phyloP scores from a whole-genome alignment of 2,329 filamentous ascomycete species.

The Alternaria sp. region DNA sequence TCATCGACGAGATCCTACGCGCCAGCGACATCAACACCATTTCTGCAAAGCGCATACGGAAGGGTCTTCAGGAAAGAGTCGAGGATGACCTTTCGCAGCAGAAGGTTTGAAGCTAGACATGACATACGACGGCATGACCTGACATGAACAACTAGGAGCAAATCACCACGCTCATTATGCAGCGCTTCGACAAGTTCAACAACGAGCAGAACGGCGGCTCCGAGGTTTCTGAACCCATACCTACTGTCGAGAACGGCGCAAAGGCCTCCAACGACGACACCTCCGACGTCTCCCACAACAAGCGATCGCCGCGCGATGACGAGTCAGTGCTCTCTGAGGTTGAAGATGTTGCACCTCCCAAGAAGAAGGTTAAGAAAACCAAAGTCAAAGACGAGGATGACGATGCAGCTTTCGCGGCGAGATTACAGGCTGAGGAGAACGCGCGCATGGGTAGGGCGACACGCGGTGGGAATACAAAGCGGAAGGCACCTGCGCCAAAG shows the following conservation, averaged over 20 bases:
- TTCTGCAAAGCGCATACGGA: slow-evolving; percentile 71
- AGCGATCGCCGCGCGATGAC: slow-evolving; percentile 54
- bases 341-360: slow-evolving; percentile 53
- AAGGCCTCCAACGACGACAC: slow-evolving; percentile 31
- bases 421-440: slow-evolving; percentile 93
- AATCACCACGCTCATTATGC: slow-evolving; percentile 59
- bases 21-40: slow-evolving; percentile 70
- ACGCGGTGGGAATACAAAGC: slow-evolving; percentile 71
- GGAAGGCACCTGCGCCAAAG: slow-evolving; percentile 67
- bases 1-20: slow-evolving; percentile 70
- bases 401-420: slow-evolving; percentile 86
- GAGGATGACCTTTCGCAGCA: slow-evolving; percentile 69
- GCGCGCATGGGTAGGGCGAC: slow-evolving; percentile 72
- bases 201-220: slow-evolving; percentile 41
- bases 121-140: slow-evolving; percentile 14
- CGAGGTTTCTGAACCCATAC: slow-evolving; percentile 51
- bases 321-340: slow-evolving; percentile 55
- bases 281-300: slow-evolving; percentile 46
- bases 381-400: slow-evolving; percentile 76
- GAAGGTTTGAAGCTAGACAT: slow-evolving; percentile 60
- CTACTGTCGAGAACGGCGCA: slow-evolving; percentile 49
- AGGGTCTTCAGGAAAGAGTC: slow-evolving; percentile 67
- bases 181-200: slow-evolving; percentile 61
- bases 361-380: slow-evolving; percentile 69
- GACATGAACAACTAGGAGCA: slow-evolving; percentile 47